These are phyloP conservation scores for Elsinoe australis DNA, from an alignment of 2,329 filamentous ascomycete genomes.

Conservation along the genomic window DNA sequence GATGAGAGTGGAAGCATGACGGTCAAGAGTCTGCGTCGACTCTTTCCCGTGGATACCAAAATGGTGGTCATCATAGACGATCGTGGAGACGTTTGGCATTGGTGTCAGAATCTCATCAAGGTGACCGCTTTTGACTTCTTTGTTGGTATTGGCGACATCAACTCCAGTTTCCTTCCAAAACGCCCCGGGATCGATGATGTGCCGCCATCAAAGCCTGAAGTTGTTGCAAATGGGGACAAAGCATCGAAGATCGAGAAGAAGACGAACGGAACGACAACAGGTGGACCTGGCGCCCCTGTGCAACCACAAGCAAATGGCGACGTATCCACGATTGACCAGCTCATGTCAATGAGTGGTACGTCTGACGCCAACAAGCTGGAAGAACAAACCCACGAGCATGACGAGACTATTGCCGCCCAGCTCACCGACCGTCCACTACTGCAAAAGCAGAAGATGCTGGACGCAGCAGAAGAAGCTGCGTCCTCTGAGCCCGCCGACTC, in stretches of 20 bases:
- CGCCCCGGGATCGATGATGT: constrained; percentile 40
- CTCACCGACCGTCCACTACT: constrained; percentile 79
- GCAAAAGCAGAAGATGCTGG: constrained; percentile 86
- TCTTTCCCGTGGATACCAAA: constrained; percentile 94
- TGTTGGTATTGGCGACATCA: constrained; percentile 96
- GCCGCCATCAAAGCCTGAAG: constrained; percentile 21
- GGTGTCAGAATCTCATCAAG: constrained; percentile 87
- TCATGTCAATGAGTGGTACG: constrained; percentile 66
- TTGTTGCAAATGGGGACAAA: background rate
- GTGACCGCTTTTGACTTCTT: constrained; percentile 97
- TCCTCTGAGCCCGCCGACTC: constrained; percentile 34
- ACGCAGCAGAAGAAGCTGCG: constrained; percentile 66
- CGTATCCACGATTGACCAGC: constrained; percentile 59
- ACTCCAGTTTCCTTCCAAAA: constrained; percentile 92
- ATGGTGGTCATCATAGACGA: constrained; percentile 99
- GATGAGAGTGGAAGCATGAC: constrained; percentile 94
- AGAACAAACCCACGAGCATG: constrained; percentile 75
- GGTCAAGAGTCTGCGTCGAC: constrained; percentile 77
- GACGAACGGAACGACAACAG: constrained; percentile 15
- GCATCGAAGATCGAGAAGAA: constrained; percentile 12
- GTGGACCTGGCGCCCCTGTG: no score
- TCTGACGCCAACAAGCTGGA: constrained; percentile 62
- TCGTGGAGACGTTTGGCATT: constrained; percentile 91
- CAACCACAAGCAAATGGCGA: constrained; percentile 34
- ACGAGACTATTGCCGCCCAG: constrained; percentile 79